Base-by-base conservation (phyloP, 2,329 filamentous ascomycete species). In the Colletotrichum sp. region DNA sequence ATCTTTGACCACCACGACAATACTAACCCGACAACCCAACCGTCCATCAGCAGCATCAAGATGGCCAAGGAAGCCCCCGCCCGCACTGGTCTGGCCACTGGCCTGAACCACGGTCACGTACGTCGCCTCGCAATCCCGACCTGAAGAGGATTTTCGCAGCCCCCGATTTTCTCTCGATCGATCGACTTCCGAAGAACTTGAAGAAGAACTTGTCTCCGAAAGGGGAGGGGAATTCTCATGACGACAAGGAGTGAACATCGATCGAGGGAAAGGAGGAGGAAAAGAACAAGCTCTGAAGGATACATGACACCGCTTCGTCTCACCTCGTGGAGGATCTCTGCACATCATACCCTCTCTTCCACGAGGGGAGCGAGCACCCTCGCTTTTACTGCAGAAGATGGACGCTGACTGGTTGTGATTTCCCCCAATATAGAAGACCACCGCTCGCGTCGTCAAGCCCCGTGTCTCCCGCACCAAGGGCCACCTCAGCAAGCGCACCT, bases 401-500 rank as follows among this genome's bases (percentile, higher is more conserved):
- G 91, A 93, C 91, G 87, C 86, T 90, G 89, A 90, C 89, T 88
- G 86, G 87, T 80, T 82, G 67, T 69, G 81, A 79, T 78, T 79
- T 38, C 83, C 77, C 78, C 79, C 78, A 80, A 78, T 88, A 87
- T 88, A 96, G 94, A 96, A 96, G 92, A 95, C 94, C 88, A 96
- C 94, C 82, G 86, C 93, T 83, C 92, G 95, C 85, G 93, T 94
- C 84, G 87, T 89, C 87, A 96, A 96, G 91, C 92, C 92, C 84
- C 92, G 94, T 84, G 92, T 96, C 84, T 95, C 93, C 85, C 91
- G 94, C 83, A 96, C 93, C 90, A 99, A 98, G 93, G 97, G 97
- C 83, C 95, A 97, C 90, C 91, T 98, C 85, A 98, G 95, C 91
- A 98, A 98, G 94, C 94, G 96, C 85, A 99, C 97, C 83, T 93